phyloP scores from a whole-genome alignment of 495 filamentous ascomycete species.

The Neurospora intermedia region DNA sequence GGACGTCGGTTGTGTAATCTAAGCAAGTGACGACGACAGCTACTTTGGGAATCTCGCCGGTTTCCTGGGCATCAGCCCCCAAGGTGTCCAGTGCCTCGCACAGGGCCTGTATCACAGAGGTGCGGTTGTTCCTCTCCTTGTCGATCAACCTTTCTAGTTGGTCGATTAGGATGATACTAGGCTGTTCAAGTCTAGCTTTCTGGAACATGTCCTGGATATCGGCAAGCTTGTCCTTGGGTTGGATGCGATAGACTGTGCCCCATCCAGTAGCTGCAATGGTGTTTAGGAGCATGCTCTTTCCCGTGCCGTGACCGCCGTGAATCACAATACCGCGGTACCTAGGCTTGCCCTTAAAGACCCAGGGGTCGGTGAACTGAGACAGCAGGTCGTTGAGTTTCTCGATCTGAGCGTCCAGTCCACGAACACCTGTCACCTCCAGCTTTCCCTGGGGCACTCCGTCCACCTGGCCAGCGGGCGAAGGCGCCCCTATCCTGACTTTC shows the following conservation, averaged over 20 bases:
- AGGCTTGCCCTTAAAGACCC: slow-evolving; percentile 20
- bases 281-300: slow-evolving; percentile 62
- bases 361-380: slow-evolving; percentile 37
- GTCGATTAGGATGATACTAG: slow-evolving; percentile 77
- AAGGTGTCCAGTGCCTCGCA: slow-evolving; percentile 44
- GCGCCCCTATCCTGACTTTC: slow-evolving; percentile 22
- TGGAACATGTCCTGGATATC: slow-evolving; percentile 61
- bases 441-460: slow-evolving; percentile 14
- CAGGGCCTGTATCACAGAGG: slow-evolving; percentile 36
- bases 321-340: slow-evolving; percentile 54
- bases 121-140: slow-evolving; percentile 43
- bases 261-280: slow-evolving; percentile 58
- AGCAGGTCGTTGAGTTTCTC: slow-evolving; percentile 57
- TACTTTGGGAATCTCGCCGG: slow-evolving; percentile 29
- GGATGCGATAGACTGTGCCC: slow-evolving; percentile 53
- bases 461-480: not conserved
- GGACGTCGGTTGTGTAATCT: slow-evolving; percentile 62
- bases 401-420: slow-evolving; percentile 54
- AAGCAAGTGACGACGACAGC: slow-evolving; percentile 68
- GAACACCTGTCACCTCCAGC: slow-evolving; percentile 40
- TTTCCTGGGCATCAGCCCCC: slow-evolving; percentile 21
- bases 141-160: slow-evolving; percentile 65
- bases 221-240: slow-evolving; percentile 42
- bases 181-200: slow-evolving; percentile 58
- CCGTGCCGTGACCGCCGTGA: slow-evolving; percentile 74